A percentile compares a stretch with the other conserved stretches of the same genome.
Evolutionary conservation across 371 early-diverging fungal genomes (phyloP).

Genomic region (Apophysomyces ossiformis): DNA sequence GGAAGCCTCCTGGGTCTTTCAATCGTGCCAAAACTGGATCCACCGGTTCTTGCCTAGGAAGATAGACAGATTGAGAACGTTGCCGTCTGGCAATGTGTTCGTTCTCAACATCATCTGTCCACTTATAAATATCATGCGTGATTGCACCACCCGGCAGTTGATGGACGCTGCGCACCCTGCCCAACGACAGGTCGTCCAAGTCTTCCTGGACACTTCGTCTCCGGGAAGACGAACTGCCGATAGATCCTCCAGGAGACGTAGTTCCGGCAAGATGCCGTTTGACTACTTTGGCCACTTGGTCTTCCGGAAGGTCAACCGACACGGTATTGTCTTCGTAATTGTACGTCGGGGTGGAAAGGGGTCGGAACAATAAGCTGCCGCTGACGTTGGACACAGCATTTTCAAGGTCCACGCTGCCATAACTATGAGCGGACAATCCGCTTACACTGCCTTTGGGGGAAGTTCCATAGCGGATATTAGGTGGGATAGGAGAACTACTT

Average conservation of each 20-base stretch:
- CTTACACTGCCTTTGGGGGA: slow-evolving; percentile 35
- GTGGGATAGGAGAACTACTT: slow-evolving; percentile 38
- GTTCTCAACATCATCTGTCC: slow-evolving; percentile 48
- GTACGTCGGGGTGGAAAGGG: slow-evolving; percentile 17
- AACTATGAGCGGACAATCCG: slow-evolving; percentile 23
- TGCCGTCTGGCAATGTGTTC: slow-evolving; percentile 38
- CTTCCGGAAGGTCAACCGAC: slow-evolving; percentile 42
- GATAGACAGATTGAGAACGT: slow-evolving; percentile 42
- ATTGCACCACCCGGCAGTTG: slow-evolving; percentile 56
- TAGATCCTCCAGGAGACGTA: slow-evolving; percentile 31
- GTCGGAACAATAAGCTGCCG: slow-evolving; percentile 15
- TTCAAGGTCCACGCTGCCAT: slow-evolving; percentile 27
- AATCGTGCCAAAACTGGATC: slow-evolving; percentile 48
- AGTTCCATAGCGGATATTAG: slow-evolving; percentile 29
- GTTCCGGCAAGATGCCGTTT: slow-evolving; percentile 45
- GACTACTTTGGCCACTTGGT: slow-evolving; percentile 47
- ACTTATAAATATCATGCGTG: slow-evolving; percentile 65
- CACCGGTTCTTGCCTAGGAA: slow-evolving; percentile 27
- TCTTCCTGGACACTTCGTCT: slow-evolving; percentile 23
- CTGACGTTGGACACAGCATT: slow-evolving; percentile 7
- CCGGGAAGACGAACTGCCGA: slow-evolving; percentile 10
- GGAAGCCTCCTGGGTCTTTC: slow-evolving; percentile 86
- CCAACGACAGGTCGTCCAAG: slow-evolving; percentile 26
- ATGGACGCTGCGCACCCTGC: slow-evolving; percentile 30
- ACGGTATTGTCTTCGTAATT: slow-evolving; percentile 26